phyloP scores from a whole-genome alignment of 352 stramenopile genomes.

The Globisporangium paddicum region DNA sequence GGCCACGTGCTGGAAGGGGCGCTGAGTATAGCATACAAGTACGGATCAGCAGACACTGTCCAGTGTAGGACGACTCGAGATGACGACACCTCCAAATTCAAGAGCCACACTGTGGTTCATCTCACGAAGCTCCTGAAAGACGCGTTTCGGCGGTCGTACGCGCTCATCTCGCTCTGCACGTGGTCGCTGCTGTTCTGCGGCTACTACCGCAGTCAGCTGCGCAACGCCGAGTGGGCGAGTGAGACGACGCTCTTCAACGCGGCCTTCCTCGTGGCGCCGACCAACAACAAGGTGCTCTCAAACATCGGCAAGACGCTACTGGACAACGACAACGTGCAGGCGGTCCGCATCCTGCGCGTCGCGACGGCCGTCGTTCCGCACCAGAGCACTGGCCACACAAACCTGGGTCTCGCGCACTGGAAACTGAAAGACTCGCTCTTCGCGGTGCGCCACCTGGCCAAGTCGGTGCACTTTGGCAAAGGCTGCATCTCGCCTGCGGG shows the following conservation, averaged over 20 bases:
- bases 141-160: constrained; percentile 3
- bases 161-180: constrained; percentile 12
- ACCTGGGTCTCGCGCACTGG: constrained; percentile 45
- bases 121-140: background rate
- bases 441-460: constrained; percentile 49
- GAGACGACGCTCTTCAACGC: constrained; percentile 57
- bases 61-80: background rate
- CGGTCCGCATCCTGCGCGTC: constrained; percentile 33
- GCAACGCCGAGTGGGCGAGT: constrained; percentile 63
- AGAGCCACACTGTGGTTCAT: background rate
- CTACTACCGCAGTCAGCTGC: constrained; percentile 34
- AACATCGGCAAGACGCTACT: constrained; percentile 70
- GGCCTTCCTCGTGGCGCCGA: constrained; percentile 45
- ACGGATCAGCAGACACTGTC: background rate
- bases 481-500: constrained; percentile 10
- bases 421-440: constrained; percentile 20
- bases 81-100: background rate
- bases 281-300: constrained; percentile 74
- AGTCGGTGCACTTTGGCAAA: constrained; percentile 24
- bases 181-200: constrained; percentile 25
- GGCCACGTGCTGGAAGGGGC: constrained; percentile 32
- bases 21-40: constrained; percentile 19
- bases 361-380: constrained; percentile 32
- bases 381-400: constrained; percentile 52
- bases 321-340: constrained; percentile 27